Evolutionary conservation across 1,139 yeast species (phyloP), one percentile per base, ranked within the genome.

Genomic region (Zygoascus sp.): DNA sequence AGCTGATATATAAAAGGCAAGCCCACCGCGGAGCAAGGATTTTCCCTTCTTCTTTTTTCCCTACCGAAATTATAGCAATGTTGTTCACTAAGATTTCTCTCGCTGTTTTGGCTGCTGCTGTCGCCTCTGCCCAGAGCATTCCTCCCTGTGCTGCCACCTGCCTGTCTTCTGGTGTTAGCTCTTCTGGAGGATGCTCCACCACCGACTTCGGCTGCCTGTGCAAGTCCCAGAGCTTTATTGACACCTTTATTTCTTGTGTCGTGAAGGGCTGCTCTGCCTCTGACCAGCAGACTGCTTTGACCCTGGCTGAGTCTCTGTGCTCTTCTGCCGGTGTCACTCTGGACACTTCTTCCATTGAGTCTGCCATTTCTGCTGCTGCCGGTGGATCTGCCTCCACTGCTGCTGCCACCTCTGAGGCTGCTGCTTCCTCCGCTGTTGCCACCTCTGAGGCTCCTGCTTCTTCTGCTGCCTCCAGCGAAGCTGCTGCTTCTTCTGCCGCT

Each of bases 121-220:
- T 41, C 16, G 20, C 39, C 32, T 13, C 19, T 32, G 38, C 44
- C n/a, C 30, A 32, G 23, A 21, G 27, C 39, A 37, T 42, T 17
- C 45, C 45, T 20, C 10, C 22, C 17, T 42, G 45, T 35, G 45
- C 45, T 23, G 25, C 39, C 23, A 34, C 27, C 34, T 42, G 45
- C 20, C 20, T 35, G 39, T 20, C 39, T 16, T 20, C 39, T 11
- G 39, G 22, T 15, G 34, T 32, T 9, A n/a, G 32, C 9, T 37
- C 36, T 27, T 21, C 40, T 17, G 17, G 15, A 13, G 45, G 45
- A 16, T 42, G 45, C 23, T 2, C 40, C 21, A n/a, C 30, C 13
- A 42, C 45, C 15, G 45, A 42, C 32, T 34, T 42, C 13, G 34
- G 35, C 23, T 42, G 45, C 35, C 37, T 42, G 9, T 42, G 45